A percentile compares a stretch with the other conserved stretches of the same genome.
These are phyloP conservation scores for Chenopodium album DNA, from an alignment of 148 eudicot genomes.

Conservation along the genomic window DNA sequence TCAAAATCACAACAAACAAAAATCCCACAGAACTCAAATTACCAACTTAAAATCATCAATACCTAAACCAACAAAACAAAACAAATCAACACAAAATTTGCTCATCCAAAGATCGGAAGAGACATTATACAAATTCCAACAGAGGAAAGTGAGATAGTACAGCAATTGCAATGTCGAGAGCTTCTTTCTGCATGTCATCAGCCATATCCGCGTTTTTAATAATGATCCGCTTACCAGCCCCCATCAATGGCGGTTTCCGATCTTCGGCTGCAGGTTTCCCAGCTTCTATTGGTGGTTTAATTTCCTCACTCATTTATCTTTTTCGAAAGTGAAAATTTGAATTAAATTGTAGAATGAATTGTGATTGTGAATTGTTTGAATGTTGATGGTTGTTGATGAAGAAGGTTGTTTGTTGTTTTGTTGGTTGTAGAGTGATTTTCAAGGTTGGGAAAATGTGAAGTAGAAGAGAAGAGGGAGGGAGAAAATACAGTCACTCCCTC, in stretches of 20 bases:
- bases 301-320: conserved; percentile 45
- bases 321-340: background rate
- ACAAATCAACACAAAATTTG: conserved; percentile 15
- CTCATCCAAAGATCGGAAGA: conserved; percentile 20
- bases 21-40: background rate
- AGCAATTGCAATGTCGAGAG: conserved; percentile 72
- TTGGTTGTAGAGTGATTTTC: background rate
- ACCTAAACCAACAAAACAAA: background rate
- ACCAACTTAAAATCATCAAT: background rate
- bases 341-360: background rate
- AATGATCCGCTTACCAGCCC: conserved; percentile 48
- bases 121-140: background rate
- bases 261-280: conserved; percentile 45
- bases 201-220: conserved; percentile 91
- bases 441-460: background rate
- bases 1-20: background rate
- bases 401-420: too few relatives aligned
- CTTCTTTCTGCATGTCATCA: conserved; percentile 79
- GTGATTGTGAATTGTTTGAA: background rate
- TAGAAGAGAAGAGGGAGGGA: background rate
- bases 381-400: background rate
- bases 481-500: background rate
- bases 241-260: conserved; percentile 45
- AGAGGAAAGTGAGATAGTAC: conserved; percentile 33
- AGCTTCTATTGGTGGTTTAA: conserved; percentile 15